Percentiles rank a stretch among this genome's conserved stretches.
Evolutionary conservation across 768 basidiomycete species (phyloP).

Genomic region (Xerocomus spinulosus): DNA sequence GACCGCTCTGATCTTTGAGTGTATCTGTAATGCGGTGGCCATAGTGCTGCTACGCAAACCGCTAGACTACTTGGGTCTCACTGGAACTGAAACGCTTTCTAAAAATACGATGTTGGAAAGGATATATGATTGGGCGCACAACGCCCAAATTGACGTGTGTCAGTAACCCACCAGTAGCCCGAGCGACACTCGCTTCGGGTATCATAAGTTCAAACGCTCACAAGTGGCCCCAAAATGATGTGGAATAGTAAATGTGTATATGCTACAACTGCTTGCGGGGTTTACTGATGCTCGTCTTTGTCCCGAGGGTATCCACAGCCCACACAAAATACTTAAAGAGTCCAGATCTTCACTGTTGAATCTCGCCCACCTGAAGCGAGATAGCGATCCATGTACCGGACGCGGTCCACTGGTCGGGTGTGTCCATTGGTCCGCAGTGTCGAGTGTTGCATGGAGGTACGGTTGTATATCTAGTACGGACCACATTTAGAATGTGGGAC

Average conservation of each 20-base stretch:
- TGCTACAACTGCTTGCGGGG: conserved; percentile 25
- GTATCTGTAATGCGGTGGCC: no score
- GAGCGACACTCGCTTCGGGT: no score
- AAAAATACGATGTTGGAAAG: no score
- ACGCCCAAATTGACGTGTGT: no score
- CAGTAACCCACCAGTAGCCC: no score
- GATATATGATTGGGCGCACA: no score
- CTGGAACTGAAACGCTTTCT: no score
- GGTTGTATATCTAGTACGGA: conserved; percentile 80
- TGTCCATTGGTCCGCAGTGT: conserved; percentile 90
- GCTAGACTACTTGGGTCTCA: no score
- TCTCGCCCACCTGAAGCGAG: conserved; percentile 88
- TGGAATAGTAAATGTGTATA: conserved; percentile 13
- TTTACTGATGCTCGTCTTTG: conserved; percentile 18
- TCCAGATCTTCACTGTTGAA: conserved; percentile 87
- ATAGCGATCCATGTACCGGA: conserved; percentile 96
- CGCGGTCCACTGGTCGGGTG: conserved; percentile 75
- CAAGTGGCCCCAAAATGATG: conserved; percentile 6
- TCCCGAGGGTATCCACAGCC: conserved; percentile 13
- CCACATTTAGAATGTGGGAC: background rate
- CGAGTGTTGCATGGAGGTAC: conserved; percentile 87
- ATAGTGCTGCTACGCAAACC: no score
- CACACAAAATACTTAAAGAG: conserved; percentile 48
- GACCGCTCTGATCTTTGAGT: no score
- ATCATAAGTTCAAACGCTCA: no score